These are phyloP conservation scores for Aurantiochytrium sp. DNA, from an alignment of 108 stramenopile species.

Conservation along the genomic window DNA sequence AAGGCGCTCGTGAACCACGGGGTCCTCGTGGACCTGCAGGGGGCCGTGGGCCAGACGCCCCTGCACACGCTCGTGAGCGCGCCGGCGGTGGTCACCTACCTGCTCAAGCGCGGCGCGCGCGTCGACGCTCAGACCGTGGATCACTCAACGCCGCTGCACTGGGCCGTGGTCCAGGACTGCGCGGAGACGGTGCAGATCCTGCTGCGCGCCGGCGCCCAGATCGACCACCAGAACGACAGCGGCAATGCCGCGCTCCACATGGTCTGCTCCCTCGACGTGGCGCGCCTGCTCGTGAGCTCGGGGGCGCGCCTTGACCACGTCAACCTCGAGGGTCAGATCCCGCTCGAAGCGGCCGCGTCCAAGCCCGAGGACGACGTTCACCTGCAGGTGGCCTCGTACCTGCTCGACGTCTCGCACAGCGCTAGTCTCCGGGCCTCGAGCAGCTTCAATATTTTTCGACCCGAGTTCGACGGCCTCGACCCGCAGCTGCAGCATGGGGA, in stretches of 20 bases:
- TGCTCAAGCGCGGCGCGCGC: not conserved
- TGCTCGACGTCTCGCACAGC: not conserved
- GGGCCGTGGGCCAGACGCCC: constrained; percentile 1
- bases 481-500: not conserved
- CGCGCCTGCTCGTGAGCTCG: not conserved
- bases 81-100: not conserved
- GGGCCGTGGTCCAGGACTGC: not conserved
- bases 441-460: constrained; percentile 7
- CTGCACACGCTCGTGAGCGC: not conserved
- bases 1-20: not conserved
- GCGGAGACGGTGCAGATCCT: not conserved
- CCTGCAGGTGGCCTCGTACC: not conserved
- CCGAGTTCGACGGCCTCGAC: not conserved
- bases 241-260: constrained; percentile 13
- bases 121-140: not conserved
- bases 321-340: not conserved
- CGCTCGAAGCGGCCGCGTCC: not conserved
- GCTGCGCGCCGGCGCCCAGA: not conserved
- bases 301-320: not conserved
- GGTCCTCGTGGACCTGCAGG: not conserved
- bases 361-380: not conserved
- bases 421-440: not conserved
- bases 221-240: not conserved
- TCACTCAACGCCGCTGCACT: not conserved
- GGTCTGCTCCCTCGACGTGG: not conserved